Evolutionary conservation across 306 rosid genomes (phyloP).

Genomic region (Gleditsia sinensis): DNA sequence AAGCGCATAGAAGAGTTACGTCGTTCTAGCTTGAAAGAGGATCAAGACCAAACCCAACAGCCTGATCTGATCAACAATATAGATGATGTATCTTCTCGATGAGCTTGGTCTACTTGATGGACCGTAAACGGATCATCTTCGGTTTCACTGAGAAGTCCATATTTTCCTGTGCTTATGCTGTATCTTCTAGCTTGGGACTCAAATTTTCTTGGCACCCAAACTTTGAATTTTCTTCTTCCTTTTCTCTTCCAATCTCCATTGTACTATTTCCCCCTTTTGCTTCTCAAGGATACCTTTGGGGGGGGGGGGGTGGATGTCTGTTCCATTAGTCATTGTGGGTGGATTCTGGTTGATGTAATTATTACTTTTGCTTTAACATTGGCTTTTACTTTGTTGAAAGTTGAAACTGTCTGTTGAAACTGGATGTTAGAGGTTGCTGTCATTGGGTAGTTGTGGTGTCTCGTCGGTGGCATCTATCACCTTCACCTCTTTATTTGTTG

Average conservation of each 20-base stretch:
- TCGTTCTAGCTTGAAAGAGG: constrained; percentile 41
- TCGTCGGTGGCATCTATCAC: constrained; percentile 30
- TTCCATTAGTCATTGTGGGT: constrained; percentile 44
- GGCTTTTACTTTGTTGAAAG: constrained; percentile 44
- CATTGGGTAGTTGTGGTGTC: constrained; percentile 43
- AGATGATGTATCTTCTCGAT: constrained; percentile 42
- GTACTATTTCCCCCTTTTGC: constrained; percentile 8
- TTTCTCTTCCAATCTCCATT: constrained; percentile 8
- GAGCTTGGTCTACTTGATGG: constrained; percentile 22
- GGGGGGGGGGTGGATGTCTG: constrained; percentile 37
- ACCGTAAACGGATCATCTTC: background rate
- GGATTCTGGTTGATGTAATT: constrained; percentile 56
- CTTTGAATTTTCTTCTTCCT: constrained; percentile 1
- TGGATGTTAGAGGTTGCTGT: constrained; percentile 24
- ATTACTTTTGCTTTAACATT: constrained; percentile 46
- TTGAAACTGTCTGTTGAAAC: constrained; percentile 40
- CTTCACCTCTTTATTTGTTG: constrained; percentile 5
- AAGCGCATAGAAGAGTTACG: constrained; percentile 52
- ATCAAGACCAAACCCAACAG: constrained; percentile 48
- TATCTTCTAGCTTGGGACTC: constrained; percentile 29
- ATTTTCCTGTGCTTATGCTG: constrained; percentile 43
- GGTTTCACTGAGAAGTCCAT: constrained; percentile 22
- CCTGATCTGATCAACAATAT: constrained; percentile 43
- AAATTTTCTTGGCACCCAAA: constrained; percentile 37
- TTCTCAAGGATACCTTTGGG: constrained; percentile 27